A percentile compares a stretch with the other conserved stretches of the same genome.
Conservation (phyloP, 1,284 basidiomycete genomes). For the Rhodofomes roseus region DNA sequence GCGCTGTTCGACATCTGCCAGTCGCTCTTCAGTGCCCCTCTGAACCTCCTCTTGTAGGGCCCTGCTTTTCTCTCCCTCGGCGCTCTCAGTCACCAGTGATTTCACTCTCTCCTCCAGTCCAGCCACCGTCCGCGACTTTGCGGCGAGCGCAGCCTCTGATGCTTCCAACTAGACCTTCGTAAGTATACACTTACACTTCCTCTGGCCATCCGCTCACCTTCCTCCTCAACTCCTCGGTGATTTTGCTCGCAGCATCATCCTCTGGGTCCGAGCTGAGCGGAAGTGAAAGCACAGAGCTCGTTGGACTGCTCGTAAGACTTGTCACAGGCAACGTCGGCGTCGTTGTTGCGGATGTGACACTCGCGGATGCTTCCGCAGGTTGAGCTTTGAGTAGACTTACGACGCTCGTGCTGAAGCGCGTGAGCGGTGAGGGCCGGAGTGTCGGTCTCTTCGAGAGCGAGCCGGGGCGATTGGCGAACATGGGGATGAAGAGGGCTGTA, state of each 20-base stretch:
- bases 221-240: background rate
- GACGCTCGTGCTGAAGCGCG: background rate
- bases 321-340: background rate
- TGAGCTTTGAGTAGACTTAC: background rate
- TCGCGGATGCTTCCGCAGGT: background rate
- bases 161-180: background rate
- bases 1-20: background rate
- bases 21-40: background rate
- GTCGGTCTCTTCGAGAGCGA: background rate
- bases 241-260: background rate
- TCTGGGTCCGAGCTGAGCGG: background rate
- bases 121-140: background rate
- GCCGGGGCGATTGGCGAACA: background rate
- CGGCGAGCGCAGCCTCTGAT: background rate
- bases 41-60: background rate
- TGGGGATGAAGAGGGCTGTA: background rate
- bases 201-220: background rate
- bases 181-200: background rate
- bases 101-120: background rate
- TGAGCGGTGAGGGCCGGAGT: background rate
- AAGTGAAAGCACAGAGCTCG: background rate
- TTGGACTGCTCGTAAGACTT: background rate
- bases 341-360: background rate
- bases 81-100: background rate
- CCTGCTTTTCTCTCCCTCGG: background rate